Evolutionary conservation across 1,284 basidiomycete genomes (phyloP).

Genomic region (Rhodotorula glutinis): DNA sequence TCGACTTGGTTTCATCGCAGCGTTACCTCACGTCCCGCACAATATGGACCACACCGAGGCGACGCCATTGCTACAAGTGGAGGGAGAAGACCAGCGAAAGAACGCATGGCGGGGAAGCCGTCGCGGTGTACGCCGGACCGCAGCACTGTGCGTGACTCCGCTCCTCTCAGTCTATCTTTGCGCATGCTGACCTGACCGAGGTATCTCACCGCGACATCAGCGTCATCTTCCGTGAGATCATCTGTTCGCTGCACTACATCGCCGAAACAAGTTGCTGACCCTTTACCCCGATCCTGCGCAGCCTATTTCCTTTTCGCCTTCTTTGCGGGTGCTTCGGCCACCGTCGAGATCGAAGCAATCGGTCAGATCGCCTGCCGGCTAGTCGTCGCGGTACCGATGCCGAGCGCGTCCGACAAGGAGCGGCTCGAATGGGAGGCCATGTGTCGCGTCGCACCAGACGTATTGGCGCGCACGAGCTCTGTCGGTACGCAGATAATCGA

Average conservation of each 20-base stretch:
- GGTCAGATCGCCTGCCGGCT: conserved; percentile 21
- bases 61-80: neutral
- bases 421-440: conserved; percentile 7
- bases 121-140: neutral
- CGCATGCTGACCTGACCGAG: neutral
- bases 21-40: no score
- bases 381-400: neutral
- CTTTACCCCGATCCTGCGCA: no score
- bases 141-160: neutral
- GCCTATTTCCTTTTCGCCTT: conserved; percentile 18
- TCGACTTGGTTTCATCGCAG: no score
- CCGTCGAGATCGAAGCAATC: conserved; percentile 17
- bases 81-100: neutral
- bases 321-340: neutral
- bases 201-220: no score
- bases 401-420: neutral
- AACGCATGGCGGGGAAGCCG: neutral
- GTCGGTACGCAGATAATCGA: conserved; percentile 9
- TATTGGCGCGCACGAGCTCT: conserved; percentile 11
- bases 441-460: conserved; percentile 14
- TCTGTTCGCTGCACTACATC: no score
- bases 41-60: neutral
- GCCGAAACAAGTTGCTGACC: no score
- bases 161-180: no score
- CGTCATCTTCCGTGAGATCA: no score